Evolutionary conservation across 2,329 filamentous ascomycete species (phyloP).

Genomic region (Chrysosporium keratinophilum): DNA sequence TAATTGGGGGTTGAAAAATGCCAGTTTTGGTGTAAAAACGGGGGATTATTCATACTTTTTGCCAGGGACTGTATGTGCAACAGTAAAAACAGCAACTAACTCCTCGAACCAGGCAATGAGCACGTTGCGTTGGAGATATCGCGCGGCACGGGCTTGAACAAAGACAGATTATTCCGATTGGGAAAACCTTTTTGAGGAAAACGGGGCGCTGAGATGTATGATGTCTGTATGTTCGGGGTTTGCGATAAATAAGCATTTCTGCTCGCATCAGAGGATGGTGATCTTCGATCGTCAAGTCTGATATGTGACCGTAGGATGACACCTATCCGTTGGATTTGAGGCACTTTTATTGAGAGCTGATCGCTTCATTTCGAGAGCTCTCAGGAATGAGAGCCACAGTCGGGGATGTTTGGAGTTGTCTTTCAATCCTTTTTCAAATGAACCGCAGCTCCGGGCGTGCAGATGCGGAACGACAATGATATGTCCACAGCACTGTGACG

Average conservation of each 20-base stretch:
- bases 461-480: no score
- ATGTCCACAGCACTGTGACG: no score
- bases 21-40: no score
- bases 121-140: background rate
- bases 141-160: background rate
- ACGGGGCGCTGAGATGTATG: background rate
- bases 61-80: slow-evolving; percentile 4
- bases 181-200: background rate
- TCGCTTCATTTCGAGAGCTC: no score
- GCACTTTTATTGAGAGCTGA: no score
- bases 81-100: background rate
- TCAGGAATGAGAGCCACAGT: no score
- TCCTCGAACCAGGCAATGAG: background rate
- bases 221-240: background rate
- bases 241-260: background rate
- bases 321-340: no score
- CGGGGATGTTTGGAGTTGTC: no score
- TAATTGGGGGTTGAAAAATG: no score
- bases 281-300: background rate
- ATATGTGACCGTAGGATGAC: background rate
- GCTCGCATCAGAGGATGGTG: background rate
- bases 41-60: no score
- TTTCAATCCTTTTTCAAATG: no score
- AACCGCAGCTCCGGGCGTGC: no score
- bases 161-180: background rate